Evolutionary conservation across 495 filamentous ascomycete species (phyloP).

Genomic region (Extremus antarcticus): DNA sequence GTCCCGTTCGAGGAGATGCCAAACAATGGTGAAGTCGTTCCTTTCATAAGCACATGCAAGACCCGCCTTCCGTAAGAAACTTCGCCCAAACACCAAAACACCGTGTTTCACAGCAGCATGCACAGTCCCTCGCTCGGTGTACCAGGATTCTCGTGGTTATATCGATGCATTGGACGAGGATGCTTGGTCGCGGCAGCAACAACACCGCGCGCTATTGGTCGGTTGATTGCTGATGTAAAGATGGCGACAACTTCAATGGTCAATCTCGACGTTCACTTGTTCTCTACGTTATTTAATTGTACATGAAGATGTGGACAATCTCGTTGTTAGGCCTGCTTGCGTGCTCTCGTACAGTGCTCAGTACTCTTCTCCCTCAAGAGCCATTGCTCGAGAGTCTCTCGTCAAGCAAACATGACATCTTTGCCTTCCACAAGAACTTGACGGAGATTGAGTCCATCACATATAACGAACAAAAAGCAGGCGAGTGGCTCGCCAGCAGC

Average conservation of each 20-base stretch:
- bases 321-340: not conserved
- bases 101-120: not conserved
- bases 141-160: not conserved
- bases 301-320: not conserved
- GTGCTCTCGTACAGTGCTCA: not conserved
- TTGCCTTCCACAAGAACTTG: slow-evolving; percentile 66
- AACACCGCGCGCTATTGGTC: not conserved
- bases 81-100: not conserved
- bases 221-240: not conserved
- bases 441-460: slow-evolving; percentile 66
- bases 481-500: slow-evolving; percentile 55
- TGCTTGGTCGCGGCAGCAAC: not conserved
- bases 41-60: not conserved
- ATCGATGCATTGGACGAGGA: not conserved
- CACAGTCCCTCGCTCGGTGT: not conserved
- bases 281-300: not conserved
- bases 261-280: not conserved
- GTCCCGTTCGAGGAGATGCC: not conserved
- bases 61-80: not conserved
- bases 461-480: slow-evolving; percentile 59
- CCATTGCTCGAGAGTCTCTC: slow-evolving; percentile 3
- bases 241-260: not conserved
- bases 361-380: not conserved
- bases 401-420: slow-evolving; percentile 35
- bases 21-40: not conserved